Base-by-base conservation (phyloP, 257 asterid genomes). In the Plantago major region DNA sequence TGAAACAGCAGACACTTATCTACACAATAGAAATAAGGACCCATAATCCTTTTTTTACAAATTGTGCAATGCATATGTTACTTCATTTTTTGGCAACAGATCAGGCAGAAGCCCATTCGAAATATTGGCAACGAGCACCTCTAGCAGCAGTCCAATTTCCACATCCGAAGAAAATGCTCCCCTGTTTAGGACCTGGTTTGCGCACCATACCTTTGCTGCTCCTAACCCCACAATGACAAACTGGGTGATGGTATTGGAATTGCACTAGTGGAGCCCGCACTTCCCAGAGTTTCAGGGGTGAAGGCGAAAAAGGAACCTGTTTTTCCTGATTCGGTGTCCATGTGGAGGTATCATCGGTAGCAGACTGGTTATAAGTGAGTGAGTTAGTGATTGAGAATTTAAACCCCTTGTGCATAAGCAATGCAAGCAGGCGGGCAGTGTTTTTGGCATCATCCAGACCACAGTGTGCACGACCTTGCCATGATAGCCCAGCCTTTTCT, bases 391-490 rank as follows among this genome's bases (percentile, higher is more conserved):
- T 77, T 11, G 90, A 78, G 84, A 90, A 78, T 53, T 82, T 87
- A 48, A 78, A 76, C 42, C 97, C 95, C 72, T 38, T 78, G 50
- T 66, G 81, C 91, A 90, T 85, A 37, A 90, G 81, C 54, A 71
- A 49, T 28, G 87, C 66, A 55, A 90, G 91, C 26, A 90, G 63
- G 46, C 84, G 84, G 54, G 98, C 98, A 2, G 98, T 88, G 81
- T 90, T 90, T 58, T 75, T 90, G 38, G 97, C 97, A 67, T 90
- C 96, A 74, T 90, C 97, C 42, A 88, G 76, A 52, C 97, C 97
- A 68, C 95, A 90, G 65, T 90, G 97, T 28, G 97, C 81, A 42
- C 95, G 96, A 6, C 96, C 98, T 79, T 81, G 89, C 98, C 98
- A 90, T 26, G 75, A 60, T 45, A 90, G 78, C 61, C 98, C 96